phyloP scores from a whole-genome alignment of 2,329 filamentous ascomycete genomes.

The Colletotrichum acutatum region DNA sequence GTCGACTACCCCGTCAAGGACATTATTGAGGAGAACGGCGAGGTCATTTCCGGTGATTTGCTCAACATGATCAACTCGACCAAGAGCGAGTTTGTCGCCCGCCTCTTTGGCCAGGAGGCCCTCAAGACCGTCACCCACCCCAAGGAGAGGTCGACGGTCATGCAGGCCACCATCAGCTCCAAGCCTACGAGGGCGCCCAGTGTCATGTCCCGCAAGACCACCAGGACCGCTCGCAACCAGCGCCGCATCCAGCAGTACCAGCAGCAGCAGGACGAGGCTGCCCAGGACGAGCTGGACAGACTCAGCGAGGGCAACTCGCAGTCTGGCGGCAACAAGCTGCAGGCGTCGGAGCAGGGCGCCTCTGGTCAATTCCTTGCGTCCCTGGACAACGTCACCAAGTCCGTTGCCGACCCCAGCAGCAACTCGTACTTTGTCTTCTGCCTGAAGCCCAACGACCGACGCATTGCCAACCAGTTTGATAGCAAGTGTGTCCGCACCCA shows the following conservation, averaged over 20 bases:
- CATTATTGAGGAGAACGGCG: slow-evolving; percentile 93
- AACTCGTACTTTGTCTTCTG: slow-evolving; percentile 98
- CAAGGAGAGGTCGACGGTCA: slow-evolving; percentile 87
- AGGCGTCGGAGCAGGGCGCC: slow-evolving; percentile 74
- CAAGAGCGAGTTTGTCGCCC: slow-evolving; percentile 87
- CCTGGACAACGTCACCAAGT: slow-evolving; percentile 90
- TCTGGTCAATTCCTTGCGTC: slow-evolving; percentile 92
- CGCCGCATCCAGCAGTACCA: slow-evolving; percentile 45
- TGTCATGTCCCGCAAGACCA: slow-evolving; percentile 84
- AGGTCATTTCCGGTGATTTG: slow-evolving; percentile 93
- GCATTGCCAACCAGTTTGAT: slow-evolving; percentile 98
- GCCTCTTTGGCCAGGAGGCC: slow-evolving; percentile 95
- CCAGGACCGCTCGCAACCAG: slow-evolving; percentile 47
- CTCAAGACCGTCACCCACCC: slow-evolving; percentile 94
- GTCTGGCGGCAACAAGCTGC: slow-evolving; percentile 52
- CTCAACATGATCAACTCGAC: slow-evolving; percentile 93
- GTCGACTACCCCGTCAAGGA: slow-evolving; percentile 92
- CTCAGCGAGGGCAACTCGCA: slow-evolving; percentile 61
- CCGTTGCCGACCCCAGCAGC: slow-evolving; percentile 81
- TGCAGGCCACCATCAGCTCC: slow-evolving; percentile 96
- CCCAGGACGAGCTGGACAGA: slow-evolving; percentile 59
- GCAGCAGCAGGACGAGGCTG: slow-evolving; percentile 50
- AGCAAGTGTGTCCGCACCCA: slow-evolving; percentile 97
- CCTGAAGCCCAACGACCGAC: slow-evolving; percentile 94
- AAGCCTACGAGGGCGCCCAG: slow-evolving; percentile 94